These are phyloP conservation scores for Pugionium cornutum DNA, from an alignment of 345 rosid genomes.

Conservation along the genomic window DNA sequence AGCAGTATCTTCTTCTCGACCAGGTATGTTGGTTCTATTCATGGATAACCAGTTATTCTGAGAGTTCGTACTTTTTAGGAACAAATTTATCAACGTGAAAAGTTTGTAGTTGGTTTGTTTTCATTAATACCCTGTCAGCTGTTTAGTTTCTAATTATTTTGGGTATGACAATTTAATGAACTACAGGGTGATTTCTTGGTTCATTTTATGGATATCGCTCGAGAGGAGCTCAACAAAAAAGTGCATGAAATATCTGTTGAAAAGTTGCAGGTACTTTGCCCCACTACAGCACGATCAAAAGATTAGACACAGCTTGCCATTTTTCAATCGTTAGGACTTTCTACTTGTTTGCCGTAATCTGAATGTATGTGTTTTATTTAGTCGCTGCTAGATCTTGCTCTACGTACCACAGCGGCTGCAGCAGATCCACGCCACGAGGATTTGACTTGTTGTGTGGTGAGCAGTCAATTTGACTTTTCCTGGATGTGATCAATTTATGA, in stretches of 20 bases:
- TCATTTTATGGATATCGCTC: constrained; percentile 95
- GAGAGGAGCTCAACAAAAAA: constrained; percentile 84
- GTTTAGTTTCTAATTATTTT: constrained; percentile 1
- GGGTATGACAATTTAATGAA: constrained; percentile 19
- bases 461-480: constrained; percentile 33
- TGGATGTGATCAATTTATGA: constrained; percentile 18
- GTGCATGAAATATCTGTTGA: constrained; percentile 79
- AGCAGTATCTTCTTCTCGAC: constrained; percentile 97
- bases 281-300: constrained; percentile 4
- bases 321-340: constrained; percentile 13
- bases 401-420: constrained; percentile 92
- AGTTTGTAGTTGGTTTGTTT: constrained; percentile 11
- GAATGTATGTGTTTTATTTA: constrained; percentile 33
- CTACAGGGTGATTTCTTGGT: constrained; percentile 94
- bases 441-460: constrained; percentile 91
- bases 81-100: constrained; percentile 9
- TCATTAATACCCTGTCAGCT: constrained; percentile 21
- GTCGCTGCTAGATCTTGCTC: constrained; percentile 97
- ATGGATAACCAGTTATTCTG: neutral
- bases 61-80: constrained; percentile 19
- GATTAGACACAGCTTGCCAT: constrained; percentile 15
- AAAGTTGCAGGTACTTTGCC: constrained; percentile 72
- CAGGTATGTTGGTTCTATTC: constrained; percentile 60
- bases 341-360: constrained; percentile 15
- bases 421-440: constrained; percentile 97